Percentiles rank a stretch among this genome's conserved stretches.
Evolutionary conservation across 805 yeast genomes (phyloP).

Genomic region (Candida mattraensis): DNA sequence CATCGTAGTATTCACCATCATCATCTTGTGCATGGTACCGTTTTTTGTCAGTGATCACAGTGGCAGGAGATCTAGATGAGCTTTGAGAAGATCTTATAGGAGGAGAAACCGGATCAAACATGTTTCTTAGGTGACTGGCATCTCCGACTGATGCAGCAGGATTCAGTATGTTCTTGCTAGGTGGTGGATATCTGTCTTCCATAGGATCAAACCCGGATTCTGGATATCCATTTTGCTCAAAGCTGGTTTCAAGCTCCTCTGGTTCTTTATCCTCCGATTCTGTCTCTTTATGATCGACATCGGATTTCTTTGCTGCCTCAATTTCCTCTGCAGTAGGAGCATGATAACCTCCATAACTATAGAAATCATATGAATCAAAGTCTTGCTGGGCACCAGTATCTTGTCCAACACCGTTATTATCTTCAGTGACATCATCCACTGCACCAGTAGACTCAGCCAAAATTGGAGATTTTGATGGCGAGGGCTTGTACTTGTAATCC

Average conservation of each 20-base stretch:
- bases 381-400: constrained; percentile 16
- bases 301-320: constrained; percentile 6
- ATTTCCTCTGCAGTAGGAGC: constrained; percentile 20
- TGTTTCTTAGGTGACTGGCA: constrained; percentile 23
- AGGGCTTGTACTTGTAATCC: constrained; percentile 16
- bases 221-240: constrained; percentile 4
- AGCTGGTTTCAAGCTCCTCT: constrained; percentile 2
- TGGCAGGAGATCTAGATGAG: constrained; percentile 22
- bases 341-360: constrained; percentile 34
- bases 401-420: not conserved
- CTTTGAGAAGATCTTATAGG: constrained; percentile 7
- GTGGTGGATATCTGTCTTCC: constrained; percentile 22
- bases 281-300: constrained; percentile 1
- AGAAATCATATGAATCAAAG: constrained; percentile 27
- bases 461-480: constrained; percentile 1
- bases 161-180: constrained; percentile 17
- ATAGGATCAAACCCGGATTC: constrained; percentile 5
- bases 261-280: constrained; percentile 1
- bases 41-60: constrained; percentile 26
- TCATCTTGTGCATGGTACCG: constrained; percentile 30
- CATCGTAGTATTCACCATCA: constrained; percentile 33
- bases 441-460: constrained; percentile 7
- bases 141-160: constrained; percentile 20
- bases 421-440: constrained; percentile 2
- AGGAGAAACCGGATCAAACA: constrained; percentile 32